Percentiles rank a stretch among this genome's conserved stretches.
These are phyloP conservation scores for Daldinia loculata DNA, from an alignment of 495 filamentous ascomycete genomes.

Conservation along the genomic window DNA sequence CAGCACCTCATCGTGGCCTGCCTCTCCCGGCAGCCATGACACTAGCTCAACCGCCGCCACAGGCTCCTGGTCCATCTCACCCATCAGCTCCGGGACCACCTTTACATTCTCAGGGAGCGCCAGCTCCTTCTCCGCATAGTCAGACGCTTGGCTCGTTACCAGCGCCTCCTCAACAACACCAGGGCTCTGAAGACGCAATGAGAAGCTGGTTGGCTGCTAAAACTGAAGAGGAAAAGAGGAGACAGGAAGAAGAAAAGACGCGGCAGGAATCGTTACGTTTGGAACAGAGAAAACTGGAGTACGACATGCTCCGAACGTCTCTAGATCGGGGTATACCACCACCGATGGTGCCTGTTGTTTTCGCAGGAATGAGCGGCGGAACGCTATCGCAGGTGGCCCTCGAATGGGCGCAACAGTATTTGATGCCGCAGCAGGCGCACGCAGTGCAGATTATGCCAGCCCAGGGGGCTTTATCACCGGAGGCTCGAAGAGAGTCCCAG, in stretches of 20 bases:
- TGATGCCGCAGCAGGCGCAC: slow-evolving; percentile 63
- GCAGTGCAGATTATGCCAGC: slow-evolving; percentile 62
- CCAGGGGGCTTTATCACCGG: slow-evolving; percentile 56
- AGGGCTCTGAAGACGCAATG: slow-evolving; percentile 80
- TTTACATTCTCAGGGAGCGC: slow-evolving; percentile 48
- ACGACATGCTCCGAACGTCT: slow-evolving; percentile 83
- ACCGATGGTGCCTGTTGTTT: slow-evolving; percentile 86
- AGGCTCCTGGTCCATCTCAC: slow-evolving; percentile 48
- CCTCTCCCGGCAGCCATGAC: slow-evolving; percentile 79
- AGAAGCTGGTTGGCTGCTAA: slow-evolving; percentile 83
- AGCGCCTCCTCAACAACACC: slow-evolving; percentile 76
- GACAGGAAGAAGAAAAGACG: slow-evolving; percentile 88
- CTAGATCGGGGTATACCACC: slow-evolving; percentile 83
- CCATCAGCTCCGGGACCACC: slow-evolving; percentile 50
- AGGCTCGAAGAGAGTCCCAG: slow-evolving; percentile 58
- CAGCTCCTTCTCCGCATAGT: slow-evolving; percentile 47
- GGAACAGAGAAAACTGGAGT: slow-evolving; percentile 85
- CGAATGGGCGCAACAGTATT: slow-evolving; percentile 80
- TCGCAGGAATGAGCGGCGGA: slow-evolving; percentile 80
- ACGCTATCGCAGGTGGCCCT: slow-evolving; percentile 62
- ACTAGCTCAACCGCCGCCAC: slow-evolving; percentile 59
- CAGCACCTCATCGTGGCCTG: slow-evolving; percentile 77
- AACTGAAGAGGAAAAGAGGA: slow-evolving; percentile 83
- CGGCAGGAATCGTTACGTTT: slow-evolving; percentile 78
- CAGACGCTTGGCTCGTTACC: slow-evolving; percentile 67